Evolutionary conservation across 768 basidiomycete genomes (phyloP), one percentile per base, ranked within the genome.

Genomic region (Psilocybe subaeruginosa): DNA sequence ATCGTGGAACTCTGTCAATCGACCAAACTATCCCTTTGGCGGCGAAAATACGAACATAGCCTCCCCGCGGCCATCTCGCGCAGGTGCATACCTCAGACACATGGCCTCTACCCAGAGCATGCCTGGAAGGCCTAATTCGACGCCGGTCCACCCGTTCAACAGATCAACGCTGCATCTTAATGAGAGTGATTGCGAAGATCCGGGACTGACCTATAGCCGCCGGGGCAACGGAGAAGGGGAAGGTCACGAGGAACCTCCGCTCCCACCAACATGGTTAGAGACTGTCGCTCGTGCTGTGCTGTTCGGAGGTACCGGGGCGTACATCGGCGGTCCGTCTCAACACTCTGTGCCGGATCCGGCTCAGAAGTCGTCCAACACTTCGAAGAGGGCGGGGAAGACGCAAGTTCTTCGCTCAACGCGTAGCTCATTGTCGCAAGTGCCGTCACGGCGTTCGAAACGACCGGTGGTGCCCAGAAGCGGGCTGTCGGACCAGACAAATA

Each of bases 201-300:
- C 62, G 54, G 46, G 58, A 11, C 53, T 47, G 60, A 53, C 50
- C 35, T 66, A 46, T 53, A 58, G 37, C 14, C 58, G 59, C 16
- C 65, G 66, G 11, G 69, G 67, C 41, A 69, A 73, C 50, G 75
- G 70, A 5, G 77, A 77, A 56, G 68, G 67, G 14, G 70, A 75
- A 47, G 70, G 69, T 8, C 69, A 73, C 16, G 63, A 59, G 19
- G 62, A 64, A 16, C 72, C 69, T 50, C 85, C 88, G 3, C 75
- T 91, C 33, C 89, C 90, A 3, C 70, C 78, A 7, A 83, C 83
- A n/a, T 92, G 90, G 90, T 74, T 91, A 23, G 86, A 89, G 68
- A 83, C 78, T 1, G 87, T 91, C n/a, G 80, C 88, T 8, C 84
- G 81, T 57, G 88, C 88, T 0, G 78, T 91, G 8, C 74, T 87